phyloP scores from a whole-genome alignment of 202 grass and related monocot species.

The Tripidium arundinaceum region DNA sequence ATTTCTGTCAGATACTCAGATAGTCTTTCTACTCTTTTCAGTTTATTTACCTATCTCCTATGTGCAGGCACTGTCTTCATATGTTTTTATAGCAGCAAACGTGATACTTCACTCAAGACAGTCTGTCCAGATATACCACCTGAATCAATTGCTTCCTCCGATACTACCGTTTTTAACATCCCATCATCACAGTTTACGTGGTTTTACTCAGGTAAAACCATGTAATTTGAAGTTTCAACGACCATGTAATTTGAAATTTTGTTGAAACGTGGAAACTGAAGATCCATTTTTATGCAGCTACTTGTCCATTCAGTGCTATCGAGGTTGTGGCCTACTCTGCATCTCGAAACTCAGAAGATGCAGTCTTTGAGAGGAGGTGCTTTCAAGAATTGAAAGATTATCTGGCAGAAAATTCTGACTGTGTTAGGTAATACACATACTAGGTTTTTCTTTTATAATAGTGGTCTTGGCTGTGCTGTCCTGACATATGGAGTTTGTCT shows the following conservation, averaged over 20 bases:
- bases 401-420: conserved; percentile 85
- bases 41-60: conserved; percentile 26
- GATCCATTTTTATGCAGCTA: conserved; percentile 46
- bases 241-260: neutral
- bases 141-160: conserved; percentile 83
- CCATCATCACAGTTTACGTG: conserved; percentile 94
- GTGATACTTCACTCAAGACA: conserved; percentile 80
- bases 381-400: conserved; percentile 85
- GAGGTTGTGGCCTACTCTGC: conserved; percentile 65
- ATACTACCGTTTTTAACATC: conserved; percentile 92
- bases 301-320: conserved; percentile 78
- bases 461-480: neutral
- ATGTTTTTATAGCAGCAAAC: conserved; percentile 96
- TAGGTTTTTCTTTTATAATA: conserved; percentile 20
- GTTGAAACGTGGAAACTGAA: neutral
- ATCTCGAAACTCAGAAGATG: conserved; percentile 51
- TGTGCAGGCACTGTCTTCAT: conserved; percentile 91
- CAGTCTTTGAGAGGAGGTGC: conserved; percentile 64
- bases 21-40: conserved; percentile 4
- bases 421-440: conserved; percentile 57
- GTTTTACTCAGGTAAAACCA: conserved; percentile 82
- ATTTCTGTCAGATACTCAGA: conserved; percentile 4
- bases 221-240: conserved; percentile 6
- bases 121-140: conserved; percentile 62
- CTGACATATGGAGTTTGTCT: neutral